Evolutionary conservation across 176 grass and related monocot genomes (phyloP).

Genomic region (maize (Zea mays)): DNA sequence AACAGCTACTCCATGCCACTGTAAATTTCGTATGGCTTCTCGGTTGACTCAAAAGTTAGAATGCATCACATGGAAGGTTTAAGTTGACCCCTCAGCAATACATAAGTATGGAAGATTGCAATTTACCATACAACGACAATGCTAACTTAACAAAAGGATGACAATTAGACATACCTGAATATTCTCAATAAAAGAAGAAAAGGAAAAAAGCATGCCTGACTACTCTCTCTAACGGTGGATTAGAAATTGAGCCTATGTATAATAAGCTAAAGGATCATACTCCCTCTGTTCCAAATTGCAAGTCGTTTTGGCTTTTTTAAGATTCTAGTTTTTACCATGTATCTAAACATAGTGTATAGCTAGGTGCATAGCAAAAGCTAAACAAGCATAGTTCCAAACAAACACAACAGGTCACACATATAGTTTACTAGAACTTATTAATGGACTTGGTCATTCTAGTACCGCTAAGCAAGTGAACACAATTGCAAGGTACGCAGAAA

Average conservation of each 20-base stretch:
- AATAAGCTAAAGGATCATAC: constrained; percentile 4
- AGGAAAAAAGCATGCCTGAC: not conserved
- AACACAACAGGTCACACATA: not conserved
- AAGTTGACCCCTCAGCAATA: constrained; percentile 1
- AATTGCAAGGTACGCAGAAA: not conserved
- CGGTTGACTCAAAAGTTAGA: not conserved
- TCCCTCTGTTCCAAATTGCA: not conserved
- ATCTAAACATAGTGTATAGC: too few species aligned
- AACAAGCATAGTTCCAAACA: not conserved
- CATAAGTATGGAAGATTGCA: not conserved
- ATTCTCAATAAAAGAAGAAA: not conserved
- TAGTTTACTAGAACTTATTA: not conserved
- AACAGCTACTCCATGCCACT: constrained; percentile 4
- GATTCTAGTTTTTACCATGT: too few species aligned
- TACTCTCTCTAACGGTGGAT: not conserved
- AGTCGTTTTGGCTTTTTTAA: too few species aligned
- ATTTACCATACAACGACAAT: not conserved
- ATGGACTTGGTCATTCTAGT: constrained; percentile 7
- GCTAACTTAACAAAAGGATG: not conserved
- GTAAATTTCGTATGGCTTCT: not conserved
- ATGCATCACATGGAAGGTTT: not conserved
- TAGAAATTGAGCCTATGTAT: not conserved
- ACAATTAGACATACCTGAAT: not conserved
- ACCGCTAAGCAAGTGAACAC: not conserved
- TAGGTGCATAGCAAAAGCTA: not conserved